Evolutionary conservation across 192 early-diverging fungal species (phyloP).

Genomic region (Backusella liffmaniae): DNA sequence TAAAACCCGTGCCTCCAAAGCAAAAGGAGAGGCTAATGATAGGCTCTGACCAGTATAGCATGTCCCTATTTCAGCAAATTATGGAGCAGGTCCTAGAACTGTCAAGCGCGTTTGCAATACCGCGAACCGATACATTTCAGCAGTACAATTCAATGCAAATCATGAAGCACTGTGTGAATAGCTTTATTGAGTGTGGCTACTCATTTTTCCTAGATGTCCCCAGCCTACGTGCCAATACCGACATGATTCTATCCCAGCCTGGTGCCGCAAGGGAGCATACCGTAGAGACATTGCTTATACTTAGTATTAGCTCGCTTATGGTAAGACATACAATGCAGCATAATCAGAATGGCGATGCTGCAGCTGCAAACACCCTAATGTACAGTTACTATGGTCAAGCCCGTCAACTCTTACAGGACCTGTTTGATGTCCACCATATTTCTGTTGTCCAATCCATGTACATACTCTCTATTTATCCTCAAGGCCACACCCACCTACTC

Average conservation of each 20-base stretch:
- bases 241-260: neutral
- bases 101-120: neutral
- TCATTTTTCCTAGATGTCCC: conserved; percentile 20
- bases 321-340: conserved; percentile 28
- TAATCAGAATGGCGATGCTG: neutral
- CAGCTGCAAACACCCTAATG: conserved; percentile 6
- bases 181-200: conserved; percentile 23
- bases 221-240: conserved; percentile 6
- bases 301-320: conserved; percentile 26
- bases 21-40: neutral
- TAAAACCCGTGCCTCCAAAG: conserved; percentile 14
- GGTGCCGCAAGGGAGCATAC: conserved; percentile 12
- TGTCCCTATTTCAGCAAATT: neutral
- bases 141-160: conserved; percentile 25
- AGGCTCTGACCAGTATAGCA: neutral
- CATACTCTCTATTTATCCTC: conserved; percentile 26
- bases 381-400: conserved; percentile 25
- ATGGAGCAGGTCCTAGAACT: neutral
- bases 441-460: conserved; percentile 27
- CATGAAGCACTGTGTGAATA: conserved; percentile 30
- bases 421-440: conserved; percentile 28
- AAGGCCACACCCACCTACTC: conserved; percentile 13
- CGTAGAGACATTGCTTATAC: conserved; percentile 19
- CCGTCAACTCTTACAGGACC: conserved; percentile 21
- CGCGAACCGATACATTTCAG: neutral